A percentile compares a stretch with the other conserved stretches of the same genome.
Conservation (phyloP, 2,329 filamentous ascomycete genomes). For the Sporothrix protearum region DNA sequence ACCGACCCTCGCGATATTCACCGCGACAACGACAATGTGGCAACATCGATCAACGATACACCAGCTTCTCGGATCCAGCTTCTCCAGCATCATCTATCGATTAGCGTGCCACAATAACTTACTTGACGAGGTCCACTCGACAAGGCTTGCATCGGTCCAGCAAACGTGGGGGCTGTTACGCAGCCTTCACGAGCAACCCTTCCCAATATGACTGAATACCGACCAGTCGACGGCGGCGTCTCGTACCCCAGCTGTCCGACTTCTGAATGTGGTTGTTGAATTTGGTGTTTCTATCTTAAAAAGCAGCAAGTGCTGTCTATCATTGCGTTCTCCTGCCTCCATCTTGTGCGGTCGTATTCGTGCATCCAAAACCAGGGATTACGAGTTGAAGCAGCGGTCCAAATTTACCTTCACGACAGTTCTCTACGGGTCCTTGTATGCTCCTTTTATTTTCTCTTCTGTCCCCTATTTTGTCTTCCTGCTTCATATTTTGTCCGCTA, state of each 20-base stretch:
- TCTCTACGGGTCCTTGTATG: conserved; percentile 15
- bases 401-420: neutral
- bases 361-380: neutral
- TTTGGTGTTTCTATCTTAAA: neutral
- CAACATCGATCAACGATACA: neutral
- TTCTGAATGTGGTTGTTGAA: neutral
- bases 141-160: neutral
- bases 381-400: conserved; percentile 15
- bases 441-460: neutral
- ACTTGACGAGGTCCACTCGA: neutral
- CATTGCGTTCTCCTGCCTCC: neutral
- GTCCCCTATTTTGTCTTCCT: neutral
- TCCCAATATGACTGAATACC: neutral
- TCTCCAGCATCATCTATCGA: neutral
- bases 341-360: neutral
- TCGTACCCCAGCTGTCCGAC: neutral
- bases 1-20: neutral
- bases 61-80: neutral
- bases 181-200: neutral
- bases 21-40: neutral
- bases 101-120: neutral
- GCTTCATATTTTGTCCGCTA: neutral
- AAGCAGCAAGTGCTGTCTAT: conserved; percentile 7
- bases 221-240: neutral
- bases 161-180: neutral